These are phyloP conservation scores for Baudoinia panamericana DNA, from an alignment of 495 filamentous ascomycete species.

Conservation along the genomic window DNA sequence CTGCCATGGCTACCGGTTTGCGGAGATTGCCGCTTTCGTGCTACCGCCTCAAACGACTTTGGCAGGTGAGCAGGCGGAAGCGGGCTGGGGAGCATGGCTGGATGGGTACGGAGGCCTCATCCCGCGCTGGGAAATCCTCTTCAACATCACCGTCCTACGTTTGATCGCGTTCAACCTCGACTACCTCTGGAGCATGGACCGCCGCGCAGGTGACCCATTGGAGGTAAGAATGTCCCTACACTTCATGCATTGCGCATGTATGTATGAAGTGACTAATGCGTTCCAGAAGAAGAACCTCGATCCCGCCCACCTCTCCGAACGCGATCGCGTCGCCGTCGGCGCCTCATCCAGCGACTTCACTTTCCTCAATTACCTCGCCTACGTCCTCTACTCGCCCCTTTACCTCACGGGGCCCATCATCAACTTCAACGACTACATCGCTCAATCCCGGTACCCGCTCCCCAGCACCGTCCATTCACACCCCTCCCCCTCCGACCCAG, in stretches of 20 bases:
- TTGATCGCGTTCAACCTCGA: constrained; percentile 96
- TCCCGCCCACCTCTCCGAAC: constrained; percentile 67
- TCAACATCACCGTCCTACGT: constrained; percentile 90
- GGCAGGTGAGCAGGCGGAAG: constrained; percentile 25
- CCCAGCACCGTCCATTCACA: constrained; percentile 47
- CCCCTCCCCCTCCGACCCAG: no score
- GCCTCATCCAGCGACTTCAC: constrained; percentile 56
- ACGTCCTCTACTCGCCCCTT: constrained; percentile 79
- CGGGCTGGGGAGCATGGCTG: constrained; percentile 50
- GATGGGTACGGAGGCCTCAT: constrained; percentile 72
- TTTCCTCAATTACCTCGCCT: constrained; percentile 75
- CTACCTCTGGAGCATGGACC: constrained; percentile 80
- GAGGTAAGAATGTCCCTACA: constrained; percentile 49
- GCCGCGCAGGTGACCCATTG: constrained; percentile 49
- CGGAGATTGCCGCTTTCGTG: constrained; percentile 44
- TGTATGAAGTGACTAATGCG: constrained; percentile 44
- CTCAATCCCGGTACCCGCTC: constrained; percentile 62
- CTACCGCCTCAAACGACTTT: constrained; percentile 26
- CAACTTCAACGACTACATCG: constrained; percentile 97
- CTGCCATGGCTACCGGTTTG: constrained; percentile 59
- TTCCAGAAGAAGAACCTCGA: constrained; percentile 97
- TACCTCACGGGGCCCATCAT: constrained; percentile 88
- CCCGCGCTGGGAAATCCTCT: constrained; percentile 83
- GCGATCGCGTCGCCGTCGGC: constrained; percentile 68
- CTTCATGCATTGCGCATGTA: neutral